These are phyloP conservation scores for Gilbertella persicaria DNA, from an alignment of 371 early-diverging fungal species.

Conservation along the genomic window DNA sequence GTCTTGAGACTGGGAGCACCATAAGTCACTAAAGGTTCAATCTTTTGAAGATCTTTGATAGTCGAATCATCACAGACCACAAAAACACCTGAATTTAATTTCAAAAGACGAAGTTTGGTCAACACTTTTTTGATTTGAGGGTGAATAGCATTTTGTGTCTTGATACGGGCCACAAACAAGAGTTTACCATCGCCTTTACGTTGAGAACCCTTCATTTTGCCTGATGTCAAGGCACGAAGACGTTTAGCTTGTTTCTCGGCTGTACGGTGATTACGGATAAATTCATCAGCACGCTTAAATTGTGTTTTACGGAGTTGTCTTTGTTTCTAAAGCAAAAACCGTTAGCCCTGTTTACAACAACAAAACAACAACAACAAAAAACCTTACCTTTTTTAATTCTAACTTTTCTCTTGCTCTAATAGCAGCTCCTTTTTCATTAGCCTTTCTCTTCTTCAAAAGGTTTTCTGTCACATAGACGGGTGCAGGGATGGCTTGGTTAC, in stretches of 20 bases:
- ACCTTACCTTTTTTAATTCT: constrained; percentile 60
- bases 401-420: constrained; percentile 67
- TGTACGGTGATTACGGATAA: constrained; percentile 88
- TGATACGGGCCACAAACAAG: constrained; percentile 93
- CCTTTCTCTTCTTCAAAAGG: constrained; percentile 95
- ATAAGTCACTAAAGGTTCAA: constrained; percentile 95
- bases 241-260: constrained; percentile 84
- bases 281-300: constrained; percentile 97
- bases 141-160: constrained; percentile 92
- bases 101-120: constrained; percentile 93
- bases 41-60: constrained; percentile 92
- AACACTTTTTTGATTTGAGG: constrained; percentile 97
- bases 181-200: constrained; percentile 92
- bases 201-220: constrained; percentile 81
- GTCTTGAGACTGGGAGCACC: constrained; percentile 97
- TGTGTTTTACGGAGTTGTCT: constrained; percentile 55
- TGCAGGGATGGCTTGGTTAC: constrained; percentile 22
- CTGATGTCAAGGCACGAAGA: constrained; percentile 70
- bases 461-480: constrained; percentile 80
- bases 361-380: not conserved
- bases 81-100: constrained; percentile 98
- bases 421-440: constrained; percentile 81
- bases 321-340: constrained; percentile 16
- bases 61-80: constrained; percentile 95
- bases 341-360: not conserved